Percentiles rank a stretch among this genome's conserved stretches.
Conservation (phyloP, 768 basidiomycete species). For the Termitomyces eurrhizus region DNA sequence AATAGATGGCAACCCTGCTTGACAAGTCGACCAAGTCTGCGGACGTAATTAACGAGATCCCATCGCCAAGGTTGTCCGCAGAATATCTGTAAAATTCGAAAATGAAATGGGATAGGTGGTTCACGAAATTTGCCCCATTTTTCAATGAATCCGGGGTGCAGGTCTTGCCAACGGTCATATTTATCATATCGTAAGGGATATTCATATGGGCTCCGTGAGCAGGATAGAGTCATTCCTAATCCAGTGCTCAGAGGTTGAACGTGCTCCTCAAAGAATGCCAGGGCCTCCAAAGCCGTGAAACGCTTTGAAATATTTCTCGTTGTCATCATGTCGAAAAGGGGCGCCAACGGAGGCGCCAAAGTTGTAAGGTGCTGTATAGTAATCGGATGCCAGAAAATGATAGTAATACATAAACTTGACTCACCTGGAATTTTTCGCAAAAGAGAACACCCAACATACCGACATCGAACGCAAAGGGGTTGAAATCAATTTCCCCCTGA, state of each 20-base stretch:
- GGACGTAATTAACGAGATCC: neutral
- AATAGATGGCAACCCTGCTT: neutral
- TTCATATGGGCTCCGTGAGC: no score
- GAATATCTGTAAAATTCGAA: neutral
- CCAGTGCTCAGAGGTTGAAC: neutral
- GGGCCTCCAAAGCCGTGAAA: neutral
- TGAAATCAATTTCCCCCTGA: neutral
- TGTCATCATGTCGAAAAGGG: neutral
- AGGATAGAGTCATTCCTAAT: neutral
- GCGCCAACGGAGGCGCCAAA: neutral
- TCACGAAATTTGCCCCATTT: neutral
- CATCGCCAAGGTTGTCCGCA: neutral
- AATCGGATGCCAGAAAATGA: neutral
- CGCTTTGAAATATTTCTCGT: neutral
- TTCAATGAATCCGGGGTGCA: neutral
- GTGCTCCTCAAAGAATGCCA: neutral
- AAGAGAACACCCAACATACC: neutral
- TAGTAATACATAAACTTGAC: no score
- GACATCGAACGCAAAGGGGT: neutral
- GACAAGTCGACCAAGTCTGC: neutral
- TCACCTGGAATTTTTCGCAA: neutral
- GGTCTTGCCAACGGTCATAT: neutral
- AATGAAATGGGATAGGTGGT: neutral
- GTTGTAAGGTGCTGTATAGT: neutral
- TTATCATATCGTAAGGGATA: no score